Evolutionary conservation across 2,329 filamentous ascomycete genomes (phyloP).

Genomic region (Didymosphaeria variabile): DNA sequence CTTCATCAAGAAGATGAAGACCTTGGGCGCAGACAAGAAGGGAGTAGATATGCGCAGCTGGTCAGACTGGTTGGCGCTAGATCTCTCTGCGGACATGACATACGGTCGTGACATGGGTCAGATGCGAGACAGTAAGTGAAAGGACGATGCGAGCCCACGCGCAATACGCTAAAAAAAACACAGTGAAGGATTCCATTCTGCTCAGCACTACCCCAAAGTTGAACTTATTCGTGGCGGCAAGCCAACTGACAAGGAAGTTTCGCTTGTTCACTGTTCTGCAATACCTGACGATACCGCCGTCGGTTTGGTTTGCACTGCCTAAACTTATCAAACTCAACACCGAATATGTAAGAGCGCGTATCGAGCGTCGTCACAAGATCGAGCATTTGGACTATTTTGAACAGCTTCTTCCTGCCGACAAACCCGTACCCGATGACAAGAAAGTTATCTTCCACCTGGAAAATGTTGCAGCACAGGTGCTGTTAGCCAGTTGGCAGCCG

Average conservation of each 20-base stretch:
- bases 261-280: neutral
- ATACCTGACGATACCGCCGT: conserved; percentile 8
- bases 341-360: conserved; percentile 5
- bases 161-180: neutral
- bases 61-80: conserved; percentile 11
- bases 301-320: conserved; percentile 8
- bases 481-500: conserved; percentile 10
- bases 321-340: conserved; percentile 8
- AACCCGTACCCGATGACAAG: conserved; percentile 10
- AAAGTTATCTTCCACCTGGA: conserved; percentile 11
- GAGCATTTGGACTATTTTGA: conserved; percentile 13
- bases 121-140: conserved; percentile 9
- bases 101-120: conserved; percentile 11
- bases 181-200: conserved; percentile 9
- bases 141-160: neutral
- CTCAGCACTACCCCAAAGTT: conserved; percentile 9
- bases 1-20: conserved; percentile 8
- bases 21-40: neutral
- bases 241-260: conserved; percentile 9
- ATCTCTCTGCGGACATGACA: conserved; percentile 12
- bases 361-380: conserved; percentile 11
- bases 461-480: conserved; percentile 7
- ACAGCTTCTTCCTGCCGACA: conserved; percentile 7
- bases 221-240: conserved; percentile 1
- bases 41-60: conserved; percentile 1